Percentiles rank a stretch among this genome's conserved stretches.
These are phyloP conservation scores for Wickerhamomyces chambardii DNA, from an alignment of 805 yeast species.

Conservation along the genomic window DNA sequence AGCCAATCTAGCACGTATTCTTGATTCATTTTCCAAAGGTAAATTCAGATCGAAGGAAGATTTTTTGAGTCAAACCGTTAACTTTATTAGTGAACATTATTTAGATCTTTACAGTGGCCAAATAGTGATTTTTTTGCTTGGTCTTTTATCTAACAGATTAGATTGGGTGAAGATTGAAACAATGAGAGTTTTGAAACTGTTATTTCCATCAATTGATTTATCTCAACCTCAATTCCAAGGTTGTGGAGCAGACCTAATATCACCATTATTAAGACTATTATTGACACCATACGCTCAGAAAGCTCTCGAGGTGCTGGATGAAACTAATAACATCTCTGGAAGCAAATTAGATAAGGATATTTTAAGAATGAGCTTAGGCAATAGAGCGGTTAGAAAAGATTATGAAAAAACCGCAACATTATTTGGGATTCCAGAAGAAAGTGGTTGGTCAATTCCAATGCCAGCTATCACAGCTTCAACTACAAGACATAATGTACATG, in stretches of 20 bases:
- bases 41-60: constrained; percentile 88
- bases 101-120: constrained; percentile 73
- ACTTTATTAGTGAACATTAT: constrained; percentile 56
- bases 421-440: constrained; percentile 90
- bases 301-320: constrained; percentile 86
- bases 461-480: constrained; percentile 86
- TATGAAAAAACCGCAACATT: constrained; percentile 81
- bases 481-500: constrained; percentile 89
- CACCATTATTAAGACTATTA: constrained; percentile 74
- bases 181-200: constrained; percentile 60
- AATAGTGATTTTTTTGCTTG: constrained; percentile 65
- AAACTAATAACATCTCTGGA: constrained; percentile 78
- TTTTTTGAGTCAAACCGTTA: constrained; percentile 72
- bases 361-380: constrained; percentile 85
- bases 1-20: constrained; percentile 56
- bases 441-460: constrained; percentile 97
- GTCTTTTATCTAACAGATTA: constrained; percentile 67
- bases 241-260: constrained; percentile 89
- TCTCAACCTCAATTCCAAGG: constrained; percentile 74
- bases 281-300: constrained; percentile 83
- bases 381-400: constrained; percentile 65
- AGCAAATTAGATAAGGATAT: constrained; percentile 88
- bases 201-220: constrained; percentile 73
- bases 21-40: constrained; percentile 67
- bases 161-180: constrained; percentile 79